Evolutionary conservation across 2,329 filamentous ascomycete species (phyloP).

Genomic region (Aureobasidium sp.): DNA sequence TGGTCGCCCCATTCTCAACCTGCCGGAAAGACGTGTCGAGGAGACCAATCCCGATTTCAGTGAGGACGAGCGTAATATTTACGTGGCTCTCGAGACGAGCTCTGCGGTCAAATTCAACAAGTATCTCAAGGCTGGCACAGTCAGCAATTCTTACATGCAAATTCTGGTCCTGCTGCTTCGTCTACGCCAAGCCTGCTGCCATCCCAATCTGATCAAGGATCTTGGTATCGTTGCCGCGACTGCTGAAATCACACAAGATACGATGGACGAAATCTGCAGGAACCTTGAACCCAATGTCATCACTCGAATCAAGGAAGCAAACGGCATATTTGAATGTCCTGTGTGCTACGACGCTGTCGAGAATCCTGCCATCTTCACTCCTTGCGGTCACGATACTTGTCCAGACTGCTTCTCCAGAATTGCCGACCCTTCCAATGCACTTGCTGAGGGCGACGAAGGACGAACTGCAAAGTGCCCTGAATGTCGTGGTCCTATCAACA

Average conservation of each 20-base stretch:
- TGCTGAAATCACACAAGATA: constrained; percentile 42
- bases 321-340: constrained; percentile 64
- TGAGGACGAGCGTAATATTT: constrained; percentile 56
- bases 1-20: constrained; percentile 62
- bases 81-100: constrained; percentile 57
- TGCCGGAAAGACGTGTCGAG: constrained; percentile 58
- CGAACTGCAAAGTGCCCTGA: constrained; percentile 59
- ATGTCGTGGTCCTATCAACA: constrained; percentile 60
- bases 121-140: constrained; percentile 59
- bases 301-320: constrained; percentile 51
- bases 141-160: constrained; percentile 67
- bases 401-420: constrained; percentile 66
- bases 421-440: constrained; percentile 49
- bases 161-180: constrained; percentile 72
- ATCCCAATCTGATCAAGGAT: constrained; percentile 63
- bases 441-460: constrained; percentile 53
- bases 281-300: constrained; percentile 53
- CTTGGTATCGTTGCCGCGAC: constrained; percentile 44
- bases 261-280: constrained; percentile 56
- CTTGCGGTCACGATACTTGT: constrained; percentile 77
- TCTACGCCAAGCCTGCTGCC: constrained; percentile 70
- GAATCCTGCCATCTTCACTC: constrained; percentile 70
- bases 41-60: constrained; percentile 57
- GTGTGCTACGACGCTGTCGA: constrained; percentile 70
- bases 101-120: constrained; percentile 67